Evolutionary conservation across 495 filamentous ascomycete species (phyloP).

Genomic region (Clohesyomyces aquaticus): DNA sequence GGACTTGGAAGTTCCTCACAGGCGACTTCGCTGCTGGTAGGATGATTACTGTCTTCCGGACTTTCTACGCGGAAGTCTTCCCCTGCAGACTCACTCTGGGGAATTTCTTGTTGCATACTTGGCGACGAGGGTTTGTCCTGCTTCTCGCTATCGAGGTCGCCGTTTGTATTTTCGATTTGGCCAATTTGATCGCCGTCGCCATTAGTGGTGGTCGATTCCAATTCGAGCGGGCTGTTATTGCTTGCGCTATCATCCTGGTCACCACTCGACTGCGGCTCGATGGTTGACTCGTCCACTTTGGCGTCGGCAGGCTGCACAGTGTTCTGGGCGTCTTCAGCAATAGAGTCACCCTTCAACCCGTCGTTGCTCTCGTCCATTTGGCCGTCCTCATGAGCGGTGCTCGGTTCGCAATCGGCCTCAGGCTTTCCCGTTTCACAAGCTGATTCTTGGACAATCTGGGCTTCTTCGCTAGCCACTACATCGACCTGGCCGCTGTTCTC

Average conservation of each 20-base stretch:
- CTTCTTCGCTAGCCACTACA: too few species aligned
- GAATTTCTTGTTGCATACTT: constrained; percentile 15
- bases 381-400: neutral
- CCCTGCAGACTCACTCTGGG: constrained; percentile 30
- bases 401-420: neutral
- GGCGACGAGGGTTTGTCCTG: neutral
- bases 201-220: neutral
- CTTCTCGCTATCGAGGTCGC: neutral
- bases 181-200: neutral
- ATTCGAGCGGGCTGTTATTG: too few species aligned
- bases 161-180: neutral
- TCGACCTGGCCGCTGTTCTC: neutral
- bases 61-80: too few species aligned
- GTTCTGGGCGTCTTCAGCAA: too few species aligned
- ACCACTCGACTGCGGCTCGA: too few species aligned
- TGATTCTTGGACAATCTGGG: neutral
- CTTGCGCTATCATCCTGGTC: too few species aligned
- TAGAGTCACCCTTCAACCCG: too few species aligned
- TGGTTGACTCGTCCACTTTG: too few species aligned
- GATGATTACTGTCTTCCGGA: too few species aligned
- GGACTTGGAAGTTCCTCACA: too few species aligned
- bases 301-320: too few species aligned
- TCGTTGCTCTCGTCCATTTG: neutral
- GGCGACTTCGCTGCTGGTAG: constrained; percentile 3
- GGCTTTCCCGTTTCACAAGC: neutral